Evolutionary conservation across 1,139 yeast species (phyloP), one percentile per base, ranked within the genome.

Genomic region (Zhuliangozyma blackwelliae): DNA sequence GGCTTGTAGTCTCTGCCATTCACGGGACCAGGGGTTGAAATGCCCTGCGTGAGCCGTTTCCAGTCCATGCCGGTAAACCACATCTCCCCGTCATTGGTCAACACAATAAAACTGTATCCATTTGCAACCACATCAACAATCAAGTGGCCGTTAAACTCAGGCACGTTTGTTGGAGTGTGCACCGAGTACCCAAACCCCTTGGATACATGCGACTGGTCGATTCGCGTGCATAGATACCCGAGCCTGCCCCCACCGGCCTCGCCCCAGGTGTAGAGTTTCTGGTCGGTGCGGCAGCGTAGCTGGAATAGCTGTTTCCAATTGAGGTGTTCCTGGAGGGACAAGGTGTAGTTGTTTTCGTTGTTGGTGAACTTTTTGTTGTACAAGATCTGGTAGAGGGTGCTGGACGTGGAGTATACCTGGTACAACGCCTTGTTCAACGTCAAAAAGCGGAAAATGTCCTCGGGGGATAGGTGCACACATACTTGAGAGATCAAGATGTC

Each of bases 231-330:
- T 6, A 63, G 49, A 44, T 71, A 74, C 0, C 92, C 94, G 34
- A 84, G 59, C 31, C 92, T 56, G 2, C 82, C 82, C 34, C 66
- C 63, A 25, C 59, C 59, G 6, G 72, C 51, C 11, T 72, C 59
- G 1, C 89, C 87, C 94, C 94, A 82, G 0, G 87, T 77, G 45
- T 65, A 75, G 4, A 84, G 48, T 31, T 63, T 54, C 5, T 77
- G 75, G 2, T 65, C 52, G 26, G 50, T 49, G 1, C 68, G 52
- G 10, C 56, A 50, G 32, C 87, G 58, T 32, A 66, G 43, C 11
- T 64, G 50, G 52, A 73, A 80, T 35, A 77, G 51, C 28, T 67
- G 67, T 5, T 66, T 68, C 86, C 86, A 80, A 42, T 72, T 63
- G 40, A 65, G 57, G 25, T 60, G 65, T 40, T 65, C 63, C 12